Conservation (phyloP, 345 rosid genomes). For the Gossypium sturtianum region DNA sequence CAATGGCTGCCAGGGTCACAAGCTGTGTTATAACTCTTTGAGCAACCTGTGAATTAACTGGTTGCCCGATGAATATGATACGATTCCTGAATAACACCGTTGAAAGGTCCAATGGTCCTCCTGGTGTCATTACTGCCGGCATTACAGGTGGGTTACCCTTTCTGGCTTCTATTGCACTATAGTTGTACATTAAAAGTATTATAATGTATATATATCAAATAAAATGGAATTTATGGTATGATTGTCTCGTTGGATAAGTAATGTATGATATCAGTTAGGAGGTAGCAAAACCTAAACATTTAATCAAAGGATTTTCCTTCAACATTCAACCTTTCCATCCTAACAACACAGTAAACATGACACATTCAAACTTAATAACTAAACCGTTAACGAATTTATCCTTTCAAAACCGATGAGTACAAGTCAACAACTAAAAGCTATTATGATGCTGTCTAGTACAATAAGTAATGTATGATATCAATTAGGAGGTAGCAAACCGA, state of each 20-base stretch:
- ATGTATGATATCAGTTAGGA: background rate
- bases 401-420: background rate
- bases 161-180: conserved; percentile 37
- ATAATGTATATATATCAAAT: background rate
- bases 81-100: conserved; percentile 77
- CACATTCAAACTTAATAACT: background rate
- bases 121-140: conserved; percentile 88
- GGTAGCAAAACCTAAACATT: background rate
- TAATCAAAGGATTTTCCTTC: background rate
- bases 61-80: conserved; percentile 83
- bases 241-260: background rate
- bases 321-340: background rate
- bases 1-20: conserved; percentile 75
- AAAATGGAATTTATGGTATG: background rate
- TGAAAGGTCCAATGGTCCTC: conserved; percentile 85
- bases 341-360: background rate
- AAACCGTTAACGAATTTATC: background rate
- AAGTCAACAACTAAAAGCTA: background rate
- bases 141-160: conserved; percentile 77
- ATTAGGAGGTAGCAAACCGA: background rate
- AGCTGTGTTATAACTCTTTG: conserved; percentile 91
- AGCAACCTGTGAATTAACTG: conserved; percentile 78
- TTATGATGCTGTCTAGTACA: too few relatives aligned
- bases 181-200: background rate
- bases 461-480: background rate